Evolutionary conservation across 305 asterid genomes (phyloP), one percentile per base, ranked within the genome.

Genomic region (Rubia tinctorum): DNA sequence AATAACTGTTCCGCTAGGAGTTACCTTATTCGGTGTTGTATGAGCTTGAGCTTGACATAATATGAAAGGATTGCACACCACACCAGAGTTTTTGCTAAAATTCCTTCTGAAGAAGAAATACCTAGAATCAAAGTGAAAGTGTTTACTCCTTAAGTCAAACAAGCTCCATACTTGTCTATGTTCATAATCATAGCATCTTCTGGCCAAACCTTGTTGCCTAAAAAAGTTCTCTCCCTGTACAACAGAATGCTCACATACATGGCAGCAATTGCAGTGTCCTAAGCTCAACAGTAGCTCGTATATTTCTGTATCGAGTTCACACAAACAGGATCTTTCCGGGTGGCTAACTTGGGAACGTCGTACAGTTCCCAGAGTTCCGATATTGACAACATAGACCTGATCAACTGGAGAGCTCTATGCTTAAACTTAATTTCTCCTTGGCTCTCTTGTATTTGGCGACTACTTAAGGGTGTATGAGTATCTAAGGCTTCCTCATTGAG

Each of bases 321-420:
- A 3, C 63, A 5, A 58, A 17, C 47, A 67, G 7, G 64, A 44
- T 63, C 23, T 17, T 20, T 43, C 49, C 44, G 15, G 22, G 37
- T 39, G 13, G 53, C 49, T 51, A 73, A 37, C 43, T 12, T 14
- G 8, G 20, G 30, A 18, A 34, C 10, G 51, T 22, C 40, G 43
- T 65, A 76, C 30, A 78, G 80, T 69, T 79, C 71, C 71, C 77
- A 78, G 51, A 77, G 81, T 76, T 18, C 74, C 66, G 71, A 71
- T 83, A 49, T 87, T 91, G 45, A 94, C 96, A 63, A 72, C 72
- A 64, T 82, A 87, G 75, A 93, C 88, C 85, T 91, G 96, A 80
- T 91, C 96, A 18, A 86, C 95, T 20, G 89, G 85, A 80, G 40
- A 73, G 82, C 61, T 84, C 83, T 55, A 75, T 73, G 80, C 34